Evolutionary conservation across 2,329 filamentous ascomycete genomes (phyloP).

Genomic region (Sarocladium oryzae): DNA sequence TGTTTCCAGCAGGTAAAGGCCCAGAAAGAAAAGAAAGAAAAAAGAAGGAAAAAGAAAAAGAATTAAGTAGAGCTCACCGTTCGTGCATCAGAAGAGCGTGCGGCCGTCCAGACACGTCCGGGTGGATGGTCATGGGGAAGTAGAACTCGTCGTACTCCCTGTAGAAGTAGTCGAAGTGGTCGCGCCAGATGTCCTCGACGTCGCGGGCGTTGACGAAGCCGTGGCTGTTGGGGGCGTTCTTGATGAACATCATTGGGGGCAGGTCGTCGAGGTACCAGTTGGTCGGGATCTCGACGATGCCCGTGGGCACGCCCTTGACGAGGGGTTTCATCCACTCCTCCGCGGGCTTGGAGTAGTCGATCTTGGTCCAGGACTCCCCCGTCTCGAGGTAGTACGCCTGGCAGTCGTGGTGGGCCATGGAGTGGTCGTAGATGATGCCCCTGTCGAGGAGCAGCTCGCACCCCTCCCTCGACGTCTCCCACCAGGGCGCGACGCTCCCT

Average conservation of each 20-base stretch:
- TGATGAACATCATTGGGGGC: constrained; percentile 69
- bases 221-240: constrained; percentile 57
- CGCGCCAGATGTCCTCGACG: constrained; percentile 58
- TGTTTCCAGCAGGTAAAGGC: too few relatives aligned
- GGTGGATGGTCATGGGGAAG: constrained; percentile 72
- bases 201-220: constrained; percentile 53
- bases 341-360: constrained; percentile 58
- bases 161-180: constrained; percentile 69
- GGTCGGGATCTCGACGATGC: constrained; percentile 58
- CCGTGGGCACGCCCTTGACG: constrained; percentile 49
- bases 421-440: constrained; percentile 65
- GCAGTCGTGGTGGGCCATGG: constrained; percentile 59
- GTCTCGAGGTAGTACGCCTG: constrained; percentile 57
- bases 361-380: constrained; percentile 59
- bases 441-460: constrained; percentile 58
- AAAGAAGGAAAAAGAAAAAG: too few relatives aligned
- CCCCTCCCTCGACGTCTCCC: constrained; percentile 65
- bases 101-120: constrained; percentile 64
- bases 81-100: constrained; percentile 71
- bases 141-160: constrained; percentile 71
- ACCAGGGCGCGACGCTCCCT: constrained; percentile 68
- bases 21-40: too few relatives aligned
- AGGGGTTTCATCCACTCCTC: constrained; percentile 62
- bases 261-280: constrained; percentile 56
- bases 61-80: too few relatives aligned